phyloP scores from a whole-genome alignment of 495 filamentous ascomycete genomes.

The Bryoglossum gracile region DNA sequence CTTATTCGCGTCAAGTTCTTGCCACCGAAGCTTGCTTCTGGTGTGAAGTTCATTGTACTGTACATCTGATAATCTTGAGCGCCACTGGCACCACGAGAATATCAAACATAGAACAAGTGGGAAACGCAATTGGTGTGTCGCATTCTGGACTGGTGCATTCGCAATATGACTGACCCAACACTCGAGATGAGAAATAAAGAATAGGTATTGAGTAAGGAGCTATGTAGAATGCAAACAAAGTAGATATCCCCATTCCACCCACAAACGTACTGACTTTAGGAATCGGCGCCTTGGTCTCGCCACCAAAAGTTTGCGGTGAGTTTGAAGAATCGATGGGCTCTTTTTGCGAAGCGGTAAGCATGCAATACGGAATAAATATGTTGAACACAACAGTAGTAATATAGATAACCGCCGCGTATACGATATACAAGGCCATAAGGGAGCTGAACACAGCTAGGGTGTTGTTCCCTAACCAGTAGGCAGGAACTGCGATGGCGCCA shows the following conservation, averaged over 20 bases:
- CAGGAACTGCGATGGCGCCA: background rate
- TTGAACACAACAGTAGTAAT: background rate
- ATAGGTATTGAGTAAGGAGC: too few species aligned
- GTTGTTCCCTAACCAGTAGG: background rate
- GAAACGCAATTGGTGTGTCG: constrained; percentile 2
- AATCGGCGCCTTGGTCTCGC: background rate
- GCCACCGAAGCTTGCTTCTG: background rate
- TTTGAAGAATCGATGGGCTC: background rate
- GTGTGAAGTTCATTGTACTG: background rate
- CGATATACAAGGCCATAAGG: constrained; percentile 1
- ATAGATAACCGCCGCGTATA: background rate
- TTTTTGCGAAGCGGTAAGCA: background rate
- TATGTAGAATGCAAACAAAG: too few species aligned
- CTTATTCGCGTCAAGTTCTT: background rate
- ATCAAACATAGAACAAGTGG: constrained; percentile 1
- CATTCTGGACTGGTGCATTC: constrained; percentile 1
- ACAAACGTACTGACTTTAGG: background rate
- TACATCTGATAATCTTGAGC: constrained; percentile 3
- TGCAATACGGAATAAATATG: constrained; percentile 6
- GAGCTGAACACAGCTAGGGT: background rate
- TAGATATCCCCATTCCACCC: too few species aligned
- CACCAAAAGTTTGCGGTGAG: background rate
- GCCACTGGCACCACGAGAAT: background rate
- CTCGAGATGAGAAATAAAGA: too few species aligned
- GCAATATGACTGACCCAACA: constrained; percentile 2